A percentile compares a stretch with the other conserved stretches of the same genome.
Evolutionary conservation across 2,329 filamentous ascomycete species (phyloP).

Genomic region (Arachnomyces sp.): DNA sequence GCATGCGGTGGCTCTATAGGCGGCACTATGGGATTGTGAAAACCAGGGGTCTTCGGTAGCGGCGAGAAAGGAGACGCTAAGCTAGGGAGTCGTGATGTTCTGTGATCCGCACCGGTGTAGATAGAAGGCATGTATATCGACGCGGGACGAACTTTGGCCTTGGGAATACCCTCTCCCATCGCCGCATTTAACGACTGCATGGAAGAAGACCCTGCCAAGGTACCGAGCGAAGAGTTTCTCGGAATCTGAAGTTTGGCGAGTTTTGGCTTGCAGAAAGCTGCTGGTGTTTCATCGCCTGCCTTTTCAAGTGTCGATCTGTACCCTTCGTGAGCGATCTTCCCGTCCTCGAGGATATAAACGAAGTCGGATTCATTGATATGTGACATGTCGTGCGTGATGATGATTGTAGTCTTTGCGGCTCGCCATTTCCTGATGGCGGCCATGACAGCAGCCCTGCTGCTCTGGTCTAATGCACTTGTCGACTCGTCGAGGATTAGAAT

Average conservation of each 20-base stretch:
- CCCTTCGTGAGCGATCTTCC: slow-evolving; percentile 61
- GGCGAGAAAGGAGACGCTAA: background rate
- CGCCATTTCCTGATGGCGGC: slow-evolving; percentile 71
- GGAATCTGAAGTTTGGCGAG: too few species aligned
- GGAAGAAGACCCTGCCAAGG: too few species aligned
- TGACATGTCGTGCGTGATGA: slow-evolving; percentile 83
- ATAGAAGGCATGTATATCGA: too few species aligned
- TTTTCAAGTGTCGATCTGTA: slow-evolving; percentile 47
- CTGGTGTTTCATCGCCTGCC: slow-evolving; percentile 20
- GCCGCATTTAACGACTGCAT: background rate
- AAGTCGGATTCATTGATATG: slow-evolving; percentile 67
- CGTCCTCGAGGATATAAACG: slow-evolving; percentile 69
- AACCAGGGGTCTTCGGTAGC: slow-evolving; percentile 2
- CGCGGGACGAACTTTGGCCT: too few species aligned
- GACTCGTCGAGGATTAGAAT: slow-evolving; percentile 82
- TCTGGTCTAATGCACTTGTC: slow-evolving; percentile 76
- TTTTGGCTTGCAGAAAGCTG: too few species aligned
- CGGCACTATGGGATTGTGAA: background rate
- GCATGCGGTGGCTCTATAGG: too few species aligned
- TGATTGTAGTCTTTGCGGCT: slow-evolving; percentile 71
- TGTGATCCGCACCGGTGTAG: too few species aligned
- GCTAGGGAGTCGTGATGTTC: too few species aligned
- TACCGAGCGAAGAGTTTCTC: too few species aligned
- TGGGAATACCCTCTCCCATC: background rate
- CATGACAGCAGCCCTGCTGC: slow-evolving; percentile 60